A percentile compares a stretch with the other conserved stretches of the same genome.
phyloP scores from a whole-genome alignment of 2,329 filamentous ascomycete genomes.

The Ceratocystis harringtonii region DNA sequence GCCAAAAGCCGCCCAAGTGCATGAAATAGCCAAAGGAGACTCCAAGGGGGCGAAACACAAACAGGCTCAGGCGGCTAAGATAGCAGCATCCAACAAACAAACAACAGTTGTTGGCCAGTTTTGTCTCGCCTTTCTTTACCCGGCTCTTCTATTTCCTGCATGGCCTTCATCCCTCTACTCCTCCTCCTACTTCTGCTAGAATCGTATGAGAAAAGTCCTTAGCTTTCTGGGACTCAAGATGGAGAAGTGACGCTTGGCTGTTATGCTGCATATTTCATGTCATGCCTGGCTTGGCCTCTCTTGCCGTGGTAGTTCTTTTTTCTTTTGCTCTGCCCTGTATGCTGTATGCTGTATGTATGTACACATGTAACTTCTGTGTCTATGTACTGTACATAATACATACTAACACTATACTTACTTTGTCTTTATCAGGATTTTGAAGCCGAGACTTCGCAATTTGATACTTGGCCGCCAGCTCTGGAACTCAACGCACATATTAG shows the following conservation, averaged over 20 bases:
- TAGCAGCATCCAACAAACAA: too few species aligned
- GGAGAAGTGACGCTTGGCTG: not conserved
- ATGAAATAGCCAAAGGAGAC: too few species aligned
- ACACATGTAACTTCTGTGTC: too few species aligned
- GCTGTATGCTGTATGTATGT: too few species aligned
- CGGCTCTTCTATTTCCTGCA: not conserved
- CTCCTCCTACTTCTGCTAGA: not conserved
- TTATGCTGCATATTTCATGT: not conserved
- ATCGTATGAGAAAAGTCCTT: constrained; percentile 1
- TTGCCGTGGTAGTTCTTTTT: not conserved
- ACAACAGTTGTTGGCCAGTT: too few species aligned
- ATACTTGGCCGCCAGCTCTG: not conserved
- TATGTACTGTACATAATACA: not conserved
- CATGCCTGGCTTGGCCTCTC: not conserved
- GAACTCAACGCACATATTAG: not conserved
- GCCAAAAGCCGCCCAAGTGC: too few species aligned
- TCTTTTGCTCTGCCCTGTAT: not conserved
- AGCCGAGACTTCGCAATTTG: not conserved
- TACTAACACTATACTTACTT: not conserved
- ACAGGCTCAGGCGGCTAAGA: too few species aligned
- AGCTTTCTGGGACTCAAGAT: constrained; percentile 1
- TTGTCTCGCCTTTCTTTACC: not conserved
- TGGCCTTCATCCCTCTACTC: not conserved
- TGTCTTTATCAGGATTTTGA: not conserved
- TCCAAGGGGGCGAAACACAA: too few species aligned